Conservation (phyloP, 768 basidiomycete species). For the Artomyces pyxidatus region DNA sequence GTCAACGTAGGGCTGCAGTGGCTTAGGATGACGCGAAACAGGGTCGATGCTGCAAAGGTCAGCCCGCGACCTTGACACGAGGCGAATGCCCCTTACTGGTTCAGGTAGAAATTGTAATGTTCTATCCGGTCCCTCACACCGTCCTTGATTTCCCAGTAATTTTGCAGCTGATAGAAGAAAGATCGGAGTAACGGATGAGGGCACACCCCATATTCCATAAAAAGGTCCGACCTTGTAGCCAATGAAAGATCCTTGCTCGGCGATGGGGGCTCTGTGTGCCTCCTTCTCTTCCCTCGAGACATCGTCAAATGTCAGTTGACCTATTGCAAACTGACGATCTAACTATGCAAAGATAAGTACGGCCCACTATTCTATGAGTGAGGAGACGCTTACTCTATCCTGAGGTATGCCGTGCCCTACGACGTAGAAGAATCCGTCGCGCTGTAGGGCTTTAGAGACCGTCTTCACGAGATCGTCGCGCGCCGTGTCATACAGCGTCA, state of each 20-base stretch:
- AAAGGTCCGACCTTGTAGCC: conserved; percentile 25
- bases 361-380: background rate
- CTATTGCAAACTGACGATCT: conserved; percentile 25
- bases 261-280: conserved; percentile 24
- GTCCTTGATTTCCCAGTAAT: conserved; percentile 29
- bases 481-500: conserved; percentile 24
- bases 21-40: conserved; percentile 21
- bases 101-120: conserved; percentile 28
- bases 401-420: conserved; percentile 24
- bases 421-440: conserved; percentile 31
- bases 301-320: conserved; percentile 24
- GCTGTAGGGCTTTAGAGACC: conserved; percentile 24
- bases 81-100: conserved; percentile 13
- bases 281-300: conserved; percentile 27
- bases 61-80: background rate
- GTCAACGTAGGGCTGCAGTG: conserved; percentile 23
- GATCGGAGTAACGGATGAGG: too few species aligned
- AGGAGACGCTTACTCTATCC: conserved; percentile 16
- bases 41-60: conserved; percentile 23
- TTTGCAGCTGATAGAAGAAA: conserved; percentile 22
- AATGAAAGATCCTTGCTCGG: conserved; percentile 27
- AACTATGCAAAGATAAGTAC: conserved; percentile 14
- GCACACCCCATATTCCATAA: background rate
- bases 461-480: conserved; percentile 22
- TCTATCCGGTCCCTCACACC: conserved; percentile 28